Evolutionary conservation across 495 filamentous ascomycete species (phyloP).

Genomic region (Trichocladium antarcticum): DNA sequence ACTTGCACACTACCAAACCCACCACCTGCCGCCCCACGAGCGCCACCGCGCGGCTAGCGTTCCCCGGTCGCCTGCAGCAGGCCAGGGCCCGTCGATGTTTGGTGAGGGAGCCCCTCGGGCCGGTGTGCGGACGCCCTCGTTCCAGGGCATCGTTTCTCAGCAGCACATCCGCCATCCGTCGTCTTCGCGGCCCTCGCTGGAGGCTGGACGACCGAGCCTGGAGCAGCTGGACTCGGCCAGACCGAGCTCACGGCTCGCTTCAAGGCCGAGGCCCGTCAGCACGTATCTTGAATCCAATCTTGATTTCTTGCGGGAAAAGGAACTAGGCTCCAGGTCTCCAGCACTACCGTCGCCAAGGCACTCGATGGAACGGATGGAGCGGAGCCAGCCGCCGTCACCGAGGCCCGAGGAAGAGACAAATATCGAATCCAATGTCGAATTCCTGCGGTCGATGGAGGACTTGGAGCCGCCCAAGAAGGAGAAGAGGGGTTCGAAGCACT

Average conservation of each 20-base stretch:
- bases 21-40: slow-evolving; percentile 47
- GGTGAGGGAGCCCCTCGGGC: slow-evolving; percentile 20
- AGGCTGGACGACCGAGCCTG: slow-evolving; percentile 54
- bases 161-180: slow-evolving; percentile 39
- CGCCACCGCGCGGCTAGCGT: slow-evolving; percentile 48
- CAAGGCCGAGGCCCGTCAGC: slow-evolving; percentile 38
- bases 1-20: slow-evolving; percentile 28
- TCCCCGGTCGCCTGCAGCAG: slow-evolving; percentile 30
- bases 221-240: slow-evolving; percentile 47
- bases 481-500: slow-evolving; percentile 56
- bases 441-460: slow-evolving; percentile 67
- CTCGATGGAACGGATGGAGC: slow-evolving; percentile 23
- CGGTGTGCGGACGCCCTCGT: slow-evolving; percentile 32
- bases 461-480: slow-evolving; percentile 59
- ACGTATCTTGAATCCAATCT: slow-evolving; percentile 70
- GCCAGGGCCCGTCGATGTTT: slow-evolving; percentile 23
- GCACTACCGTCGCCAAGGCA: slow-evolving; percentile 28
- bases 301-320: slow-evolving; percentile 59
- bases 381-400: slow-evolving; percentile 26
- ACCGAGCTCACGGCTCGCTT: slow-evolving; percentile 15
- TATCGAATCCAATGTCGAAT: slow-evolving; percentile 82
- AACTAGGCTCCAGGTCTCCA: slow-evolving; percentile 34
- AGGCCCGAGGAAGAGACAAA: slow-evolving; percentile 46
- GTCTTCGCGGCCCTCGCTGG: slow-evolving; percentile 72
- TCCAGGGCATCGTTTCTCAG: slow-evolving; percentile 38